Percentiles rank a stretch among this genome's conserved stretches.
These are phyloP conservation scores for Ustilago bromivora DNA, from an alignment of 1,284 basidiomycete species.

Conservation along the genomic window DNA sequence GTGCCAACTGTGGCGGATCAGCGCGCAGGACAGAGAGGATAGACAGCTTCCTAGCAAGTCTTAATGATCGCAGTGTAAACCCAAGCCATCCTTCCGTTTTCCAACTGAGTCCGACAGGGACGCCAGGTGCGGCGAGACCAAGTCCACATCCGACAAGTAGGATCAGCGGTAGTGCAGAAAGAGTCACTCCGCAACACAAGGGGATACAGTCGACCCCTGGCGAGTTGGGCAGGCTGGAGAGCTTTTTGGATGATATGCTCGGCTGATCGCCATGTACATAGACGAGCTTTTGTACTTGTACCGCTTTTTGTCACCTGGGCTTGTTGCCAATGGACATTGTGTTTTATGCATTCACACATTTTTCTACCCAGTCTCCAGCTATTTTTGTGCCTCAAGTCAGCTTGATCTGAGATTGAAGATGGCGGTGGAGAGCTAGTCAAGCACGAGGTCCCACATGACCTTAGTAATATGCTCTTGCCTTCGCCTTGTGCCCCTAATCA, in stretches of 20 bases:
- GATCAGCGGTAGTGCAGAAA: constrained; percentile 4
- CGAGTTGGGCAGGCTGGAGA: constrained; percentile 40
- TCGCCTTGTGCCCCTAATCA: constrained; percentile 57
- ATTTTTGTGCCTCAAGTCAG: background rate
- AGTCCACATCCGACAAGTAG: background rate
- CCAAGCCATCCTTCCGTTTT: constrained; percentile 34
- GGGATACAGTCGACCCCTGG: constrained; percentile 26
- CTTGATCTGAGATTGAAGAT: background rate
- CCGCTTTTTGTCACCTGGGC: background rate
- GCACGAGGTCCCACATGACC: constrained; percentile 61
- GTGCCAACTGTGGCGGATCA: background rate
- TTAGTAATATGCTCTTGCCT: constrained; percentile 63
- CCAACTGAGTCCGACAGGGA: constrained; percentile 12
- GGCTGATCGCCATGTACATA: constrained; percentile 11
- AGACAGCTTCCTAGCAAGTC: constrained; percentile 48
- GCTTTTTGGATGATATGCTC: constrained; percentile 52
- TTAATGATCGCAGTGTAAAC: constrained; percentile 36
- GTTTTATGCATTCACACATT: background rate
- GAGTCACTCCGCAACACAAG: background rate
- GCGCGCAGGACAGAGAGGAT: constrained; percentile 30
- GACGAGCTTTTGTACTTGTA: background rate
- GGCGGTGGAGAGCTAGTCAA: constrained; percentile 24
- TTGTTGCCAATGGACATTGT: background rate
- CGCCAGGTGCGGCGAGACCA: background rate
- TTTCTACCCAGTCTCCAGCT: background rate